Percentiles rank a stretch among this genome's conserved stretches.
Conservation (phyloP, 129 eudicot species). For the Sambucus nigra region DNA sequence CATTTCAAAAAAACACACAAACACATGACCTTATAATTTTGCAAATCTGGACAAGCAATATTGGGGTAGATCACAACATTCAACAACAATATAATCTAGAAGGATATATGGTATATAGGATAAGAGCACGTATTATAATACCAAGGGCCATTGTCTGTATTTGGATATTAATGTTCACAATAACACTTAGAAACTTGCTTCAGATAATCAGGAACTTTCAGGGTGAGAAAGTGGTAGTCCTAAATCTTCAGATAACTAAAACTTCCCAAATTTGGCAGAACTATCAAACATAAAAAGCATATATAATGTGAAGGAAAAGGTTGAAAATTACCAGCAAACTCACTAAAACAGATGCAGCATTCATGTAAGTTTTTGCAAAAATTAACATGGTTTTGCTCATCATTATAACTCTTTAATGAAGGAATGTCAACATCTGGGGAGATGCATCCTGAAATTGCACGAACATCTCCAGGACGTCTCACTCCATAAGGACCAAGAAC, state of each 20-base stretch:
- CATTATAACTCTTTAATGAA: conserved; percentile 63
- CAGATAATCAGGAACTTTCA: conserved; percentile 2
- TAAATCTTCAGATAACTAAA: too few relatives aligned
- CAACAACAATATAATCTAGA: too few relatives aligned
- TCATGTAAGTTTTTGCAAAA: conserved; percentile 65
- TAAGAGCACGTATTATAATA: too few relatives aligned
- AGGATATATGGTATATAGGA: too few relatives aligned
- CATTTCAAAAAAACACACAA: too few relatives aligned
- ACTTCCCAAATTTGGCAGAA: too few relatives aligned
- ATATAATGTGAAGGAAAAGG: background rate
- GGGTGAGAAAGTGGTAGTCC: too few relatives aligned
- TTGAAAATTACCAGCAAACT: conserved; percentile 54
- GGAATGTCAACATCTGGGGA: conserved; percentile 79
- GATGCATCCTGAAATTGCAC: conserved; percentile 64
- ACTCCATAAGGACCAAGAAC: conserved; percentile 66
- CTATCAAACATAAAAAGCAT: background rate
- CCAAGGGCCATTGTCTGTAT: too few relatives aligned
- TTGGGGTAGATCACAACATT: too few relatives aligned
- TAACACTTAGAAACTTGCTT: background rate
- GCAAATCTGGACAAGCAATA: too few relatives aligned
- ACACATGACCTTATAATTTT: too few relatives aligned
- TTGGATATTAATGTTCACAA: too few relatives aligned
- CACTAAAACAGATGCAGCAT: conserved; percentile 84
- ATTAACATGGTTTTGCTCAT: conserved; percentile 50
- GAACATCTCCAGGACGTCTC: conserved; percentile 37